Percentiles rank a stretch among this genome's conserved stretches.
Conservation (phyloP, 2,329 filamentous ascomycete species). For the Sordariomycetes sp. region DNA sequence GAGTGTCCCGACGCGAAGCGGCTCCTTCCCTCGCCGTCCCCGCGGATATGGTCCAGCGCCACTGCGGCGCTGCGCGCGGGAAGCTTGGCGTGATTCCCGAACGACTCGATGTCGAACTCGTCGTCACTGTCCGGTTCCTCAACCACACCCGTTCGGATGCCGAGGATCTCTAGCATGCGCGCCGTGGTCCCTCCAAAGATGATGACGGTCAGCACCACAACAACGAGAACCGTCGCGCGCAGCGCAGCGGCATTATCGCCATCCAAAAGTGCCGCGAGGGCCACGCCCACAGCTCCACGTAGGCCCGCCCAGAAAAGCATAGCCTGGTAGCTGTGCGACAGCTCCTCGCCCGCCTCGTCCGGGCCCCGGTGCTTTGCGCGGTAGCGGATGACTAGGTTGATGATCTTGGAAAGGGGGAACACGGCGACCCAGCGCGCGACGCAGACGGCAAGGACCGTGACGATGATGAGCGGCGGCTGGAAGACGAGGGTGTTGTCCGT, state of each 20-base stretch:
- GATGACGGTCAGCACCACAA: slow-evolving; percentile 94
- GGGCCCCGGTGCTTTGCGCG: slow-evolving; percentile 68
- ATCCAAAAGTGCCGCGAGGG: slow-evolving; percentile 75
- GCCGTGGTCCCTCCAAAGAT: slow-evolving; percentile 97
- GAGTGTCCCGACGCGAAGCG: slow-evolving; percentile 36
- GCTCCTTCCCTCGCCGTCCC: slow-evolving; percentile 13
- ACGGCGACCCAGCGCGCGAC: slow-evolving; percentile 87
- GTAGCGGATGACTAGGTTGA: slow-evolving; percentile 89
- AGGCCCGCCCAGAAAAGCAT: slow-evolving; percentile 99
- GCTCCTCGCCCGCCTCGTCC: slow-evolving; percentile 63
- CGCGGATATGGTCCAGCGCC: slow-evolving; percentile 23
- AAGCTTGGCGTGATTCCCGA: slow-evolving; percentile 22
- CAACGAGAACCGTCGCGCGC: slow-evolving; percentile 89
- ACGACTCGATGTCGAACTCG: slow-evolving; percentile 88
- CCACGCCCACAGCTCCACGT: slow-evolving; percentile 89
- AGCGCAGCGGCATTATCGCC: slow-evolving; percentile 68
- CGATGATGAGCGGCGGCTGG: slow-evolving; percentile 88
- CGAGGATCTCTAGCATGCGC: slow-evolving; percentile 91
- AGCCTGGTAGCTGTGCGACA: slow-evolving; percentile 92
- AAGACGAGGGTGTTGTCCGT: slow-evolving; percentile 80
- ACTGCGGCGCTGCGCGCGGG: slow-evolving; percentile 37
- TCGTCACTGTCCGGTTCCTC: slow-evolving; percentile 97
- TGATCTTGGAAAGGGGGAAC: slow-evolving; percentile 77
- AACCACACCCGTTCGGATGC: slow-evolving; percentile 91
- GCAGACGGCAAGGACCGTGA: slow-evolving; percentile 85